A percentile compares a stretch with the other conserved stretches of the same genome.
phyloP scores from a whole-genome alignment of 2,329 filamentous ascomycete genomes.

The Drechslerella stenobrocha region DNA sequence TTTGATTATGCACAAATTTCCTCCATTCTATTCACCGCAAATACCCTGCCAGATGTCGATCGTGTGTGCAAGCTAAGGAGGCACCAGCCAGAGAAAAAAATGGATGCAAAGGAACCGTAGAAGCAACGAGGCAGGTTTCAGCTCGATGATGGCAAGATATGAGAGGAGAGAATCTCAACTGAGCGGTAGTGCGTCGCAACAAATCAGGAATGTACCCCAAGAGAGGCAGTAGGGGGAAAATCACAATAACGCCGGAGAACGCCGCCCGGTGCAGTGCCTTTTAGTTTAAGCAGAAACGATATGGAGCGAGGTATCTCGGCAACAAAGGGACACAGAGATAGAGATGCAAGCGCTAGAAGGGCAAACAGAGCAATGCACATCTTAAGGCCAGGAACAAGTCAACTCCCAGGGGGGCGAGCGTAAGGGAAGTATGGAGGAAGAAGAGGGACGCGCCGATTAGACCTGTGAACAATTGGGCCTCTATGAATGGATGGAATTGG shows the following conservation, averaged over 20 bases:
- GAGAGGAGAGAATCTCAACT: too few relatives aligned
- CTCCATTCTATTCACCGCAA: too few relatives aligned
- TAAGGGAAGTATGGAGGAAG: slow-evolving; percentile 20
- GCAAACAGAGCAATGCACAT: background rate
- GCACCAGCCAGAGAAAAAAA: too few relatives aligned
- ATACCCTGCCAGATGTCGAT: too few relatives aligned
- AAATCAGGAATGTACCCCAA: too few relatives aligned
- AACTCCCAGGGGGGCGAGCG: slow-evolving; percentile 1
- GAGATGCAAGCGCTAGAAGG: slow-evolving; percentile 26
- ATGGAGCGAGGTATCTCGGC: slow-evolving; percentile 30
- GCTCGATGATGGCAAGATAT: too few relatives aligned
- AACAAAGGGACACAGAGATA: slow-evolving; percentile 1
- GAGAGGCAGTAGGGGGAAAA: too few relatives aligned
- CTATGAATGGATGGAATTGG: slow-evolving; percentile 12
- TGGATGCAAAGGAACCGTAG: too few relatives aligned
- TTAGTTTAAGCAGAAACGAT: slow-evolving; percentile 1
- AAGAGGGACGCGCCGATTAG: slow-evolving; percentile 15
- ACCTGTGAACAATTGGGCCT: slow-evolving; percentile 26
- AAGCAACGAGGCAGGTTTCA: too few relatives aligned
- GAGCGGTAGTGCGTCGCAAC: too few relatives aligned
- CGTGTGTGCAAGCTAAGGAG: too few relatives aligned
- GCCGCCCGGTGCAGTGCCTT: slow-evolving; percentile 41
- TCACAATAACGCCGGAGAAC: slow-evolving; percentile 34
- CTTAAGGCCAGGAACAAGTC: slow-evolving; percentile 8
- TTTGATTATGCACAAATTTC: too few relatives aligned